phyloP scores from a whole-genome alignment of 164 flowering plant genomes.

The Protea cynaroides region DNA sequence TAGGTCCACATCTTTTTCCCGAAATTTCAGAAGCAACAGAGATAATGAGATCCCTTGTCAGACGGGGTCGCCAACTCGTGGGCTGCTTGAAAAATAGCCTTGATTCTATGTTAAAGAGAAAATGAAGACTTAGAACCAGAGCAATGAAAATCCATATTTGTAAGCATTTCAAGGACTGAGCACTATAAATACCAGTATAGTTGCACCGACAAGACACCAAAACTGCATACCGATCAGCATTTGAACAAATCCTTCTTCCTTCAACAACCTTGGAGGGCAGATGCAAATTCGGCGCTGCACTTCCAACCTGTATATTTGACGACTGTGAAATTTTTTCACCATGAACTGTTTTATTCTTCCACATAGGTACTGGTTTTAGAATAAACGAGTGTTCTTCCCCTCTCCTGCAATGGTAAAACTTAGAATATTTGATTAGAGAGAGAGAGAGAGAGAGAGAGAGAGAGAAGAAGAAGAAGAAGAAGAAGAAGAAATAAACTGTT shows the following conservation, averaged over 20 bases:
- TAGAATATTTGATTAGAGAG: constrained; percentile 1
- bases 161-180: background rate
- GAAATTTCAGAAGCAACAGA: constrained; percentile 95
- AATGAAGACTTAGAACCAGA: background rate
- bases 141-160: background rate
- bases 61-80: constrained; percentile 78
- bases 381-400: constrained; percentile 98
- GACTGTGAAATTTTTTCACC: constrained; percentile 35
- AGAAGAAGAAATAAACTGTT: too few species aligned
- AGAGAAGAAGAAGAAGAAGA: too few species aligned
- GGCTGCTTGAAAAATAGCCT: constrained; percentile 79
- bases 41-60: constrained; percentile 77
- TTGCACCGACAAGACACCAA: constrained; percentile 92
- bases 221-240: constrained; percentile 64
- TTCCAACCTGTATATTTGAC: constrained; percentile 29
- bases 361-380: constrained; percentile 66
- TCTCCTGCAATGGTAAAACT: constrained; percentile 47
- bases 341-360: constrained; percentile 39
- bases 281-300: constrained; percentile 33
- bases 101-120: constrained; percentile 44
- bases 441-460: too few species aligned
- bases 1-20: constrained; percentile 37
- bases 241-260: constrained; percentile 30
- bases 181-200: constrained; percentile 59
- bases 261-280: constrained; percentile 30